Conservation (phyloP, 371 early-diverging fungal species). For the Aphelidium insulamus region DNA sequence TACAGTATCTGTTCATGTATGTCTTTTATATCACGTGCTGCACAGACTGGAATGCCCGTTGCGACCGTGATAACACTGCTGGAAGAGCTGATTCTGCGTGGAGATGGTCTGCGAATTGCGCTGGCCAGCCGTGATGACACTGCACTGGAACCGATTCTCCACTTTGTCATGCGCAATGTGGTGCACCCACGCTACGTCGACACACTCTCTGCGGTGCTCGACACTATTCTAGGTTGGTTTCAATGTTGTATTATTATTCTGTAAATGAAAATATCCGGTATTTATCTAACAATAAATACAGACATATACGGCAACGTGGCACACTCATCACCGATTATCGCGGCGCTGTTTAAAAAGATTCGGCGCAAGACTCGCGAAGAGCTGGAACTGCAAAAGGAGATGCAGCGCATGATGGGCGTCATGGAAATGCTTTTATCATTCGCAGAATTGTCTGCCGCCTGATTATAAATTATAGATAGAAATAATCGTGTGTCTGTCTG, state of each 20-base stretch:
- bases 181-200: slow-evolving; percentile 46
- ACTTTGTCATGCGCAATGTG: slow-evolving; percentile 51
- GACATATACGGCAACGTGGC: slow-evolving; percentile 60
- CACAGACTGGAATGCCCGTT: slow-evolving; percentile 9
- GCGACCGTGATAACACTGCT: slow-evolving; percentile 41
- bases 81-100: slow-evolving; percentile 65
- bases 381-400: slow-evolving; percentile 23
- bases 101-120: slow-evolving; percentile 45
- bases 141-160: slow-evolving; percentile 50
- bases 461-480: too few species aligned
- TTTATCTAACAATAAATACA: slow-evolving; percentile 5
- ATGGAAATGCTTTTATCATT: slow-evolving; percentile 57
- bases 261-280: background rate
- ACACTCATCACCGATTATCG: slow-evolving; percentile 49
- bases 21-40: background rate
- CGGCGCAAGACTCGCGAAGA: slow-evolving; percentile 9
- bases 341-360: slow-evolving; percentile 12
- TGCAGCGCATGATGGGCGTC: slow-evolving; percentile 47
- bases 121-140: slow-evolving; percentile 70
- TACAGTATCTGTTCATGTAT: background rate
- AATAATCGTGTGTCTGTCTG: too few species aligned
- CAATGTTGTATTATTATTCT: background rate
- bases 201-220: slow-evolving; percentile 50
- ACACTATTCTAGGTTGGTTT: slow-evolving; percentile 37
- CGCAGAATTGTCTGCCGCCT: too few species aligned